Evolutionary conservation across 164 flowering plant genomes (phyloP).

Genomic region (Houttuynia cordata): DNA sequence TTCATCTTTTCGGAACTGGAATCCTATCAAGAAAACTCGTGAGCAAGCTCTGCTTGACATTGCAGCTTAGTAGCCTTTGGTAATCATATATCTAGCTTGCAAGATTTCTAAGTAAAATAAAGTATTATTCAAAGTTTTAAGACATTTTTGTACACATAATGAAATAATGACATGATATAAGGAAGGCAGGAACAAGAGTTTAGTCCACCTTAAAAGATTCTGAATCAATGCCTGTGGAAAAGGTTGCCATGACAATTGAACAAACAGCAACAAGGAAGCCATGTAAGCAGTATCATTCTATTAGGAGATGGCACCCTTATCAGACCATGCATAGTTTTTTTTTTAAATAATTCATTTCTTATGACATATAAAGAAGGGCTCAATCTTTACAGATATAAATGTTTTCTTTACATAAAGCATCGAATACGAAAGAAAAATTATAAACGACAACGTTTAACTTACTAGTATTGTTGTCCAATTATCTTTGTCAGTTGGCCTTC

Average conservation of each 20-base stretch:
- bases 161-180: not conserved
- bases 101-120: not conserved
- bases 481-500: conserved; percentile 22
- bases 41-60: not conserved
- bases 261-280: conserved; percentile 70
- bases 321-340: not conserved
- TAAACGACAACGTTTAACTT: conserved; percentile 14
- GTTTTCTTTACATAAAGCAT: not conserved
- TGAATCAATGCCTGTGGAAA: conserved; percentile 92
- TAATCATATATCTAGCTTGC: not conserved
- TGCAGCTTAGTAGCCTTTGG: not conserved
- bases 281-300: conserved; percentile 21
- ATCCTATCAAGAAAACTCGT: conserved; percentile 1
- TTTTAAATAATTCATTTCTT: not conserved
- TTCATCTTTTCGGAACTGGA: conserved; percentile 56
- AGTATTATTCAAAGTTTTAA: too few relatives aligned
- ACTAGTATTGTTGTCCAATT: conserved; percentile 71
- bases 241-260: conserved; percentile 85
- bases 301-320: not conserved
- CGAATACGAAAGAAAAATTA: not conserved
- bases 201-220: conserved; percentile 67
- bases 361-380: not conserved
- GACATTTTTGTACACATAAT: not conserved
- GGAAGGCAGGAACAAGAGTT: not conserved
- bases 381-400: not conserved